Conservation (phyloP, 345 rosid genomes). For the Pugionium cornutum region DNA sequence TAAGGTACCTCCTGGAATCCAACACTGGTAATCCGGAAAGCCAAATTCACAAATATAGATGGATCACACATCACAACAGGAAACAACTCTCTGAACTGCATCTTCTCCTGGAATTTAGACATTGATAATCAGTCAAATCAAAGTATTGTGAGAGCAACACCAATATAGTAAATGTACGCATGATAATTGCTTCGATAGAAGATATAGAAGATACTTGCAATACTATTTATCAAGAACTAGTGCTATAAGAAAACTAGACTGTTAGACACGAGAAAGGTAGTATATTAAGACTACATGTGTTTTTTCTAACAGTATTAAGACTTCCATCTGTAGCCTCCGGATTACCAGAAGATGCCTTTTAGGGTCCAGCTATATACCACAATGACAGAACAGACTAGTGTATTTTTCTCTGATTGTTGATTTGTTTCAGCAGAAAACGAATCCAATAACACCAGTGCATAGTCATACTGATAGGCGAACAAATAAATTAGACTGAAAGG, state of each 20-base stretch:
- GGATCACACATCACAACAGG: conserved; percentile 69
- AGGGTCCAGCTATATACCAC: conserved; percentile 9
- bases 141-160: conserved; percentile 15
- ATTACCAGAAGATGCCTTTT: conserved; percentile 4
- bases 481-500: conserved; percentile 11
- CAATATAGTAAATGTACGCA: background rate
- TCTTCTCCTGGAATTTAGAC: conserved; percentile 56
- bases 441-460: conserved; percentile 11
- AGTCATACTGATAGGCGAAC: conserved; percentile 5
- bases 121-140: conserved; percentile 21
- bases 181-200: background rate
- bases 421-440: conserved; percentile 20
- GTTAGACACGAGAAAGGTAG: conserved; percentile 1
- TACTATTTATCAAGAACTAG: conserved; percentile 4
- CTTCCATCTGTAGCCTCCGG: background rate
- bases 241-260: conserved; percentile 9
- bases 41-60: conserved; percentile 57
- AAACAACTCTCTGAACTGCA: conserved; percentile 51
- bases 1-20: conserved; percentile 70
- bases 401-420: background rate
- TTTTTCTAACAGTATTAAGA: conserved; percentile 1
- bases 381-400: conserved; percentile 10
- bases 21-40: conserved; percentile 64
- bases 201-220: conserved; percentile 1
- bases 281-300: background rate